A percentile compares a stretch with the other conserved stretches of the same genome.
Conservation (phyloP, 495 filamentous ascomycete genomes). For the Friedmanniomyces simplex region DNA sequence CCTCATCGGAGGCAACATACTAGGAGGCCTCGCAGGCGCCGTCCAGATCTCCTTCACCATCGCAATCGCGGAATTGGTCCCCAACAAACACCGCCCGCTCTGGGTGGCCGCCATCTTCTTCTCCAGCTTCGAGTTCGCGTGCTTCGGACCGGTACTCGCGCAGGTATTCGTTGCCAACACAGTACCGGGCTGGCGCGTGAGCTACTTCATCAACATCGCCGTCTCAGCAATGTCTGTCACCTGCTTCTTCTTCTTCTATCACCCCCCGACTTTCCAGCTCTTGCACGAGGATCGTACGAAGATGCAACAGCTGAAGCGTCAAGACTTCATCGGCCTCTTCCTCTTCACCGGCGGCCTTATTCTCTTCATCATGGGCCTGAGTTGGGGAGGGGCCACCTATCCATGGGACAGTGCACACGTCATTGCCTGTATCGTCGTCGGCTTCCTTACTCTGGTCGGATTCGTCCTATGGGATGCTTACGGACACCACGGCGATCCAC, state of each 20-base stretch:
- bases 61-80: slow-evolving; percentile 25
- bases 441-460: slow-evolving; percentile 32
- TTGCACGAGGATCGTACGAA: slow-evolving; percentile 25
- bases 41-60: slow-evolving; percentile 34
- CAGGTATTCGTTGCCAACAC: slow-evolving; percentile 23
- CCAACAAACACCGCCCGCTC: slow-evolving; percentile 26
- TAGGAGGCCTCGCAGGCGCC: slow-evolving; percentile 24
- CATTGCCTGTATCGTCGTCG: slow-evolving; percentile 36
- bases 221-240: slow-evolving; percentile 30
- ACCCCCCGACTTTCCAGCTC: slow-evolving; percentile 26
- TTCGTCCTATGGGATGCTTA: slow-evolving; percentile 35
- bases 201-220: slow-evolving; percentile 71
- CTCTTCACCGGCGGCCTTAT: slow-evolving; percentile 28
- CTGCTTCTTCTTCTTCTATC: slow-evolving; percentile 27
- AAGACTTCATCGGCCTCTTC: slow-evolving; percentile 32
- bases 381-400: slow-evolving; percentile 41
- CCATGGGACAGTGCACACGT: slow-evolving; percentile 41
- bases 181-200: slow-evolving; percentile 40
- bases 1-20: slow-evolving; percentile 25
- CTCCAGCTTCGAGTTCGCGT: slow-evolving; percentile 21
- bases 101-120: slow-evolving; percentile 21
- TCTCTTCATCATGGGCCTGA: slow-evolving; percentile 31
- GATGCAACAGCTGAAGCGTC: slow-evolving; percentile 28
- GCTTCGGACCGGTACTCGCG: slow-evolving; percentile 29
- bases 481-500: slow-evolving; percentile 23